phyloP scores from a whole-genome alignment of 2,329 filamentous ascomycete species.

The Nectriaceae sp. region DNA sequence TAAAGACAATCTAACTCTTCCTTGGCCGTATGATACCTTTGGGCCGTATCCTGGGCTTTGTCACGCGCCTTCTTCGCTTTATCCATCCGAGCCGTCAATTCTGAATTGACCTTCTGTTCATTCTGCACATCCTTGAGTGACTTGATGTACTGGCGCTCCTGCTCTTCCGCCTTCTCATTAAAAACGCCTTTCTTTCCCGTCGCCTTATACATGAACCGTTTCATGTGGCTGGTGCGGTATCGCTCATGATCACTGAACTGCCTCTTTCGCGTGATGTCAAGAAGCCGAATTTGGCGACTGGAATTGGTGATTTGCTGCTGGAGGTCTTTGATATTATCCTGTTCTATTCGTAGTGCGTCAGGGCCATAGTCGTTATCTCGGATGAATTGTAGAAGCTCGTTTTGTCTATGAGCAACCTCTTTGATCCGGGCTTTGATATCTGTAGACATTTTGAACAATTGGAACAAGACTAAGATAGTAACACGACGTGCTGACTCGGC shows the following conservation, averaged over 20 bases:
- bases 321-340: too few relatives aligned
- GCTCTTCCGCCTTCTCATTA: conserved; percentile 49
- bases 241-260: conserved; percentile 54
- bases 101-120: conserved; percentile 43
- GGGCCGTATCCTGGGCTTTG: conserved; percentile 38
- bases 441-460: too few relatives aligned
- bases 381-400: too few relatives aligned
- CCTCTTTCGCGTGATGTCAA: too few relatives aligned
- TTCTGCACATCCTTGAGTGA: conserved; percentile 50
- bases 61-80: conserved; percentile 39
- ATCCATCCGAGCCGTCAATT: conserved; percentile 40
- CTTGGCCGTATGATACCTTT: conserved; percentile 43
- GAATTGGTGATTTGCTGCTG: too few relatives aligned
- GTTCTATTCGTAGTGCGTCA: too few relatives aligned
- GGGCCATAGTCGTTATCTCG: too few relatives aligned
- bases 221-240: conserved; percentile 54
- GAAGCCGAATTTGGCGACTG: too few relatives aligned
- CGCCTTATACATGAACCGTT: conserved; percentile 53
- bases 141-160: conserved; percentile 57
- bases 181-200: conserved; percentile 45
- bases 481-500: too few relatives aligned
- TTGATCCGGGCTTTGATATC: too few relatives aligned
- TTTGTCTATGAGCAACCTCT: too few relatives aligned
- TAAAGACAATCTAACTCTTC: conserved; percentile 53
- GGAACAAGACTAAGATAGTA: too few relatives aligned